A percentile compares a stretch with the other conserved stretches of the same genome.
These are phyloP conservation scores for Capsella bursapastoris DNA, from an alignment of 345 rosid genomes.

Conservation along the genomic window DNA sequence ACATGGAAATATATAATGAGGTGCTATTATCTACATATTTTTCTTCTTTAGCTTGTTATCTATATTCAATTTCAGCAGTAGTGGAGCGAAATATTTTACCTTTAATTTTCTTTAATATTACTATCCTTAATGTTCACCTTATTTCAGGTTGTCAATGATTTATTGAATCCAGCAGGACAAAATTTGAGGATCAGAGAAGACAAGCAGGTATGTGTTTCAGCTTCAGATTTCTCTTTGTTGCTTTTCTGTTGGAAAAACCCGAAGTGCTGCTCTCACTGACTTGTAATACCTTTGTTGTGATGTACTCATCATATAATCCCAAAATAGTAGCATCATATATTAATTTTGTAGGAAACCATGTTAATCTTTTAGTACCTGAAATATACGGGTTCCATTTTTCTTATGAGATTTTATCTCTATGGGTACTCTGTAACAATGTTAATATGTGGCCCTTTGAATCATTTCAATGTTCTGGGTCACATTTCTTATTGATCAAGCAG, in stretches of 20 bases:
- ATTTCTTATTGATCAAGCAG: conserved; percentile 14
- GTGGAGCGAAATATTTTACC: conserved; percentile 31
- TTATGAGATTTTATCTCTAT: conserved; percentile 3
- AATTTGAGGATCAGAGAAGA: conserved; percentile 98
- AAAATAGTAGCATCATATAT: conserved; percentile 10
- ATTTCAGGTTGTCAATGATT: conserved; percentile 93
- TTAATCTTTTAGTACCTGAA: conserved; percentile 8
- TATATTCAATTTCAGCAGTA: conserved; percentile 23
- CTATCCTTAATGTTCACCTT: conserved; percentile 37
- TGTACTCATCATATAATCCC: neutral
- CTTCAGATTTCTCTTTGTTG: conserved; percentile 24
- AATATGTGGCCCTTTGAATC: neutral
- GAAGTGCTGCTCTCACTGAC: conserved; percentile 17
- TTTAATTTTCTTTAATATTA: conserved; percentile 18
- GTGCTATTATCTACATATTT: conserved; percentile 50
- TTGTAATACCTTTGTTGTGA: conserved; percentile 10
- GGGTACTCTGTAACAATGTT: neutral
- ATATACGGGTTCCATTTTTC: conserved; percentile 5
- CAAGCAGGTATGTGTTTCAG: conserved; percentile 67
- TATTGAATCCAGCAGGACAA: conserved; percentile 96
- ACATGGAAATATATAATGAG: conserved; percentile 98
- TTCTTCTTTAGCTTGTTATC: conserved; percentile 26
- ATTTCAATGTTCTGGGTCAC: conserved; percentile 1
- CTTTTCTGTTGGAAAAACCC: conserved; percentile 18
- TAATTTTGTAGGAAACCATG: conserved; percentile 11